phyloP scores from a whole-genome alignment of 768 basidiomycete genomes.

The Grammothele lineata region DNA sequence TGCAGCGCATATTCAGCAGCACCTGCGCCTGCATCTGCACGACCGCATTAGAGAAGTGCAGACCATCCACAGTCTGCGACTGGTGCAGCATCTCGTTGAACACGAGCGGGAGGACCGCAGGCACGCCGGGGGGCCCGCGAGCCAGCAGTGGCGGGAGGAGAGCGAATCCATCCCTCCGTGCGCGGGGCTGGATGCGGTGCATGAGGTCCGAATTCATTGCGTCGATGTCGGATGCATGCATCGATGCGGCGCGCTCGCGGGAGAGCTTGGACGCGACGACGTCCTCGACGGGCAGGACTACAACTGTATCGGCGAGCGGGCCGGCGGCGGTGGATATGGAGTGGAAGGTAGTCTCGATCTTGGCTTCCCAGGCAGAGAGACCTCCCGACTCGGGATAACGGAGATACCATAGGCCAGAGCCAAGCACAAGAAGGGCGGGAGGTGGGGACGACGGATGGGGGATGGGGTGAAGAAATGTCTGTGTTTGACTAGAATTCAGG shows the following conservation, averaged over 20 bases:
- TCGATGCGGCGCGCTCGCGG: conserved; percentile 56
- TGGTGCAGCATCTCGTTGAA: conserved; percentile 79
- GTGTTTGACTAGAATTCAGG: conserved; percentile 62
- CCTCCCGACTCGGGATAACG: conserved; percentile 76
- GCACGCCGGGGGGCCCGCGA: conserved; percentile 18
- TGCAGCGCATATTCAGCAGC: conserved; percentile 78
- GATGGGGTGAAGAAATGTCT: conserved; percentile 35
- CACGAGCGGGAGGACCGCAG: conserved; percentile 63
- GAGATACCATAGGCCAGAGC: conserved; percentile 88
- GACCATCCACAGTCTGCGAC: conserved; percentile 75
- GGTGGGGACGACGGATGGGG: conserved; percentile 17
- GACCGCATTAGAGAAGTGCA: conserved; percentile 70
- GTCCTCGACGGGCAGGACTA: conserved; percentile 76
- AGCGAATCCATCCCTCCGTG: conserved; percentile 25
- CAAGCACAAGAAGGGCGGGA: conserved; percentile 73
- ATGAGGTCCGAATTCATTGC: conserved; percentile 87
- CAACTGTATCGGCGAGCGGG: conserved; percentile 63
- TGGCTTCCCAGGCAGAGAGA: conserved; percentile 71
- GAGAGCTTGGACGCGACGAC: conserved; percentile 65
- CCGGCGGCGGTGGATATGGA: conserved; percentile 33
- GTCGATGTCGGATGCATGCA: conserved; percentile 76
- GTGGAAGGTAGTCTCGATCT: conserved; percentile 62
- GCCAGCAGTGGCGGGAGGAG: conserved; percentile 18
- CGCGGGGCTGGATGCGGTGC: conserved; percentile 51
- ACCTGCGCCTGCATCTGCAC: conserved; percentile 70